These are phyloP conservation scores for Pyrus betulifolia DNA, from an alignment of 306 rosid genomes.

Conservation along the genomic window DNA sequence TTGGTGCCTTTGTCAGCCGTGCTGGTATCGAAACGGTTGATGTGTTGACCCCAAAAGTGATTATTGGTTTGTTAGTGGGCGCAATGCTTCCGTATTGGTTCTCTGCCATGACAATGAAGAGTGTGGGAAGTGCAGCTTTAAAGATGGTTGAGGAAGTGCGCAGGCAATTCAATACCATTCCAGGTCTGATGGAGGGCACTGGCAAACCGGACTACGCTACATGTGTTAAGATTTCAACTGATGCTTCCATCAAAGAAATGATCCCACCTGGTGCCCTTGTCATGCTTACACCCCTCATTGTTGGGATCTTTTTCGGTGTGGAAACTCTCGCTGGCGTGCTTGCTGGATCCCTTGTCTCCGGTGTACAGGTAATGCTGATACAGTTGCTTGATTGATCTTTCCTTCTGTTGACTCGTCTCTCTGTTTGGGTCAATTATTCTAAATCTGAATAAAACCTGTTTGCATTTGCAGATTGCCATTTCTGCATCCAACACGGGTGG, in stretches of 20 bases:
- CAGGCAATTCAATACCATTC: slow-evolving; percentile 85
- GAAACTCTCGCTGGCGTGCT: slow-evolving; percentile 97
- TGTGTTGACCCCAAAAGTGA: slow-evolving; percentile 84
- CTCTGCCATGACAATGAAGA: slow-evolving; percentile 99
- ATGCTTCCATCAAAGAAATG: slow-evolving; percentile 94
- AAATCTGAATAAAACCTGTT: background rate
- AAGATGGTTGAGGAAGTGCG: slow-evolving; percentile 99
- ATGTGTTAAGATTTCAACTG: slow-evolving; percentile 90
- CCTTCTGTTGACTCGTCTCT: background rate
- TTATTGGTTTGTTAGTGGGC: slow-evolving; percentile 82
- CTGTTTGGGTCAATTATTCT: background rate
- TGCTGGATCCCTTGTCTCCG: slow-evolving; percentile 88
- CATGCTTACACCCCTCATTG: slow-evolving; percentile 91
- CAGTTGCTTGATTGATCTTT: background rate
- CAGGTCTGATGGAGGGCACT: slow-evolving; percentile 90
- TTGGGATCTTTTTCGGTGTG: slow-evolving; percentile 86
- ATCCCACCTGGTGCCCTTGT: slow-evolving; percentile 96
- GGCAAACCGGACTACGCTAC: slow-evolving; percentile 89
- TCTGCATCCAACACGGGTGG: slow-evolving; percentile 99
- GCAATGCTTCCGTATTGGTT: slow-evolving; percentile 99
- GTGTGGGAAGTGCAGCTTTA: slow-evolving; percentile 94
- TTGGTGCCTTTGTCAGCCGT: slow-evolving; percentile 96
- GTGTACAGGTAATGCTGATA: slow-evolving; percentile 60
- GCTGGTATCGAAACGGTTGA: slow-evolving; percentile 67
- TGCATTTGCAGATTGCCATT: slow-evolving; percentile 59